Evolutionary conservation across 768 basidiomycete species (phyloP).

Genomic region (Macrolepiota dolichaula): DNA sequence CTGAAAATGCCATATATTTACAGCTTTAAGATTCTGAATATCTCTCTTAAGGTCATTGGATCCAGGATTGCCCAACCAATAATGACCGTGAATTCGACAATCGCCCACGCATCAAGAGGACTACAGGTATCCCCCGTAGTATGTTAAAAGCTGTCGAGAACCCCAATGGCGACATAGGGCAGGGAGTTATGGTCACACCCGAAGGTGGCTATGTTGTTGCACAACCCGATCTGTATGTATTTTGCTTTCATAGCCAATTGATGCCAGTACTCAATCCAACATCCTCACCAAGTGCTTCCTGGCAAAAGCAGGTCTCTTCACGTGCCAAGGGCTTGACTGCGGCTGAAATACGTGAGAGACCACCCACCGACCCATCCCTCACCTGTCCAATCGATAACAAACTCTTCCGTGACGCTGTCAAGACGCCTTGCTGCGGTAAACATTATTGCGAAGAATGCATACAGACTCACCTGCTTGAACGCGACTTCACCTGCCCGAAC

Average conservation of each 20-base stretch:
- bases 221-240: constrained; percentile 88
- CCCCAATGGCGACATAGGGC: constrained; percentile 68
- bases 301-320: constrained; percentile 83
- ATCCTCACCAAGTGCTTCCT: constrained; percentile 63
- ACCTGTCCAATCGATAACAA: constrained; percentile 91
- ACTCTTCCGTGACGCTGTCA: constrained; percentile 91
- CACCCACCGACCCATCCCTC: constrained; percentile 74
- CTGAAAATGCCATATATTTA: constrained; percentile 12
- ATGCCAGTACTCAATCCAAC: not conserved
- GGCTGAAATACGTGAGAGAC: constrained; percentile 85
- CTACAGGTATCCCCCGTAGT: constrained; percentile 96
- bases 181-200: constrained; percentile 97
- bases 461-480: constrained; percentile 88
- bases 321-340: constrained; percentile 78
- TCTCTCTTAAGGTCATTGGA: constrained; percentile 86
- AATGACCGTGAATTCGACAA: constrained; percentile 94
- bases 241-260: not conserved
- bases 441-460: constrained; percentile 97
- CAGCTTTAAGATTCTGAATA: constrained; percentile 9
- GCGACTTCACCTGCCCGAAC: constrained; percentile 91
- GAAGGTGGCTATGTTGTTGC: constrained; percentile 98
- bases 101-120: constrained; percentile 92
- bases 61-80: constrained; percentile 98
- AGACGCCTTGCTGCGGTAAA: constrained; percentile 92
- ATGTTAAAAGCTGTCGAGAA: constrained; percentile 97